Evolutionary conservation across 2,329 filamentous ascomycete genomes (phyloP).

Genomic region (Arthrobotrys iridis): DNA sequence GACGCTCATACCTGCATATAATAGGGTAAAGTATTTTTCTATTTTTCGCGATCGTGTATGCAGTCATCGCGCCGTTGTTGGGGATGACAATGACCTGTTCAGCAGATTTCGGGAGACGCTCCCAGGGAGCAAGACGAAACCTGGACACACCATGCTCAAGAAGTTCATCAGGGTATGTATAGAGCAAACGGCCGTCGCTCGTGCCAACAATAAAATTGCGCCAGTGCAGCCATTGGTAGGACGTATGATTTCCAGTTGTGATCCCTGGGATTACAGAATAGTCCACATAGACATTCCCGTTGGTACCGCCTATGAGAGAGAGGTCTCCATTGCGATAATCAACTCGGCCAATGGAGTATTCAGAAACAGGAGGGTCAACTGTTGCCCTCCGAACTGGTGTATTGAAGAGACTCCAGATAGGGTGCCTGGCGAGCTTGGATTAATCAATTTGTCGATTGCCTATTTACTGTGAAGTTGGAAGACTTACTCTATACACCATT

Average conservation of each 20-base stretch:
- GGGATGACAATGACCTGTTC: conserved; percentile 36
- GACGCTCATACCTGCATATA: conserved; percentile 32
- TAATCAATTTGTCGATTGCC: neutral
- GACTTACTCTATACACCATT: conserved; percentile 50
- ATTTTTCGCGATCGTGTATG: conserved; percentile 16
- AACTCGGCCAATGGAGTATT: conserved; percentile 29
- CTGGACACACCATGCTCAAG: conserved; percentile 21
- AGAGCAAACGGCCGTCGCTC: conserved; percentile 33
- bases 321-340: neutral
- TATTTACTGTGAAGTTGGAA: neutral
- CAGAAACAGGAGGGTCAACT: conserved; percentile 4
- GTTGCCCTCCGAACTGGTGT: conserved; percentile 21
- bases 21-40: conserved; percentile 25
- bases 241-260: conserved; percentile 29
- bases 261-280: conserved; percentile 8
- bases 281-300: conserved; percentile 49
- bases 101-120: conserved; percentile 21
- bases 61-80: conserved; percentile 28
- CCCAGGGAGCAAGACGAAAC: conserved; percentile 33
- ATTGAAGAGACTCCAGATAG: conserved; percentile 7
- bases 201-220: conserved; percentile 35
- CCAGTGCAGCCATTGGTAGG: conserved; percentile 42
- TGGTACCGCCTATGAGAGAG: conserved; percentile 28
- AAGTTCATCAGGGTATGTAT: conserved; percentile 38
- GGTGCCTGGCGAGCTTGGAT: conserved; percentile 11